Evolutionary conservation across 805 yeast genomes (phyloP), one percentile per base, ranked within the genome.

Genomic region (Candida pini): DNA sequence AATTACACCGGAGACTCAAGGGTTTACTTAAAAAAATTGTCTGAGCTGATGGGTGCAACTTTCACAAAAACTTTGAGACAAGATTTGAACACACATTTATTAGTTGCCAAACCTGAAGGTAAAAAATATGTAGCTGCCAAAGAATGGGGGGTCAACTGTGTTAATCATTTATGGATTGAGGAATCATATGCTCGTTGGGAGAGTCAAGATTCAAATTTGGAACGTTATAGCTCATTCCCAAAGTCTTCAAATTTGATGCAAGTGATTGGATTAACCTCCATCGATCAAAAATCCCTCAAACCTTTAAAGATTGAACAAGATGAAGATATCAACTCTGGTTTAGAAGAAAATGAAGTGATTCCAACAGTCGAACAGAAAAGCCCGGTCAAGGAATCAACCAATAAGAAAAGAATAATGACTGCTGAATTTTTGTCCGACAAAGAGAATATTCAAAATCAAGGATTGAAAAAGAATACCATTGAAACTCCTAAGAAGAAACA

Each of bases 91-190:
- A 80, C 94, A 5, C 85, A 78, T 53, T 63, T 90, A 21, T 68
- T 90, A 4, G 76, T 85, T 2, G 81, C 88, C 0, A 68, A 67
- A 22, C 69, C 82, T 0, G 53, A 53, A 12, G 97, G 98, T 2
- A 73, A 70, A 36, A 90, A 90, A 58, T 86, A 73, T 49, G 71
- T 69, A 9, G 86, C 88, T 13, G 94, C 92, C 0, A 53, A 64
- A 23, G 68, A 69, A 41, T 88, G 96, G 96, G 45, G 57, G 3
- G 60, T 85, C 16, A 67, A 68, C 20, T 64, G 81, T 2, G 78
- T 85, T 1, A 88, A 83, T 50, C 96, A 87, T 57, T 51, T 79
- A 10, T 90, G 98, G 98, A 58, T 90, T 10, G 97, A 90, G 51
- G 89, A 84, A 35, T 72, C 87, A 27, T 90, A 69, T 42, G 63